A percentile compares a stretch with the other conserved stretches of the same genome.
phyloP scores from a whole-genome alignment of 768 basidiomycete species.

The Melanogaster broomeanus region DNA sequence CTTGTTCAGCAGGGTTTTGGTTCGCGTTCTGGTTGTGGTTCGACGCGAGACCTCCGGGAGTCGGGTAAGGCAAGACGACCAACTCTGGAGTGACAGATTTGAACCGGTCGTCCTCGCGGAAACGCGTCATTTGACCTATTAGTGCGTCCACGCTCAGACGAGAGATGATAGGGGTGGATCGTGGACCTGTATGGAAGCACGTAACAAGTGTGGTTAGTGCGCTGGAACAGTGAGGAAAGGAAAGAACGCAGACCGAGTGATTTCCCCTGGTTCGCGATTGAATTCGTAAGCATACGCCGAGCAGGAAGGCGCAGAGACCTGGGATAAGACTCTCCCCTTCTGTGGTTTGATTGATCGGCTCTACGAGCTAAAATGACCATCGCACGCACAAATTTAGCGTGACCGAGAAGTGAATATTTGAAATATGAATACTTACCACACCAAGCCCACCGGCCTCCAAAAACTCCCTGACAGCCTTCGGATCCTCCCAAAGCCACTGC shows the following conservation, averaged over 20 bases:
- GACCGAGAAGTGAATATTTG: not conserved
- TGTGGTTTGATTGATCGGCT: slow-evolving; percentile 88
- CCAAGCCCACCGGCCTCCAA: slow-evolving; percentile 88
- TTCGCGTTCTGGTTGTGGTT: not conserved
- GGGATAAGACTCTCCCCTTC: slow-evolving; percentile 87
- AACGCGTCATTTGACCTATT: slow-evolving; percentile 79
- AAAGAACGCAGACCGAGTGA: slow-evolving; percentile 70
- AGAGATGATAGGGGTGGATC: slow-evolving; percentile 85
- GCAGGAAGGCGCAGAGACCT: slow-evolving; percentile 86
- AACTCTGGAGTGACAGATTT: slow-evolving; percentile 85
- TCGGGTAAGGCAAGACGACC: slow-evolving; percentile 62
- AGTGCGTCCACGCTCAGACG: slow-evolving; percentile 90
- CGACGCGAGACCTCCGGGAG: slow-evolving; percentile 1
- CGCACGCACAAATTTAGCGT: not conserved
- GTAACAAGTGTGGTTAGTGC: not conserved
- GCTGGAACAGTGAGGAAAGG: not conserved
- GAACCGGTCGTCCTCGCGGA: slow-evolving; percentile 93
- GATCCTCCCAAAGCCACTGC: slow-evolving; percentile 98
- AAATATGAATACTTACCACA: slow-evolving; percentile 59
- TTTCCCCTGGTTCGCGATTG: slow-evolving; percentile 92
- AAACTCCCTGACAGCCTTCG: slow-evolving; percentile 84
- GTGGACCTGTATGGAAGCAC: slow-evolving; percentile 55
- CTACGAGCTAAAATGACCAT: slow-evolving; percentile 67
- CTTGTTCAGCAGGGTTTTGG: slow-evolving; percentile 42
- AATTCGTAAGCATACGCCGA: slow-evolving; percentile 97